Evolutionary conservation across 352 stramenopile species (phyloP).

Genomic region (Phytophthora sp.): DNA sequence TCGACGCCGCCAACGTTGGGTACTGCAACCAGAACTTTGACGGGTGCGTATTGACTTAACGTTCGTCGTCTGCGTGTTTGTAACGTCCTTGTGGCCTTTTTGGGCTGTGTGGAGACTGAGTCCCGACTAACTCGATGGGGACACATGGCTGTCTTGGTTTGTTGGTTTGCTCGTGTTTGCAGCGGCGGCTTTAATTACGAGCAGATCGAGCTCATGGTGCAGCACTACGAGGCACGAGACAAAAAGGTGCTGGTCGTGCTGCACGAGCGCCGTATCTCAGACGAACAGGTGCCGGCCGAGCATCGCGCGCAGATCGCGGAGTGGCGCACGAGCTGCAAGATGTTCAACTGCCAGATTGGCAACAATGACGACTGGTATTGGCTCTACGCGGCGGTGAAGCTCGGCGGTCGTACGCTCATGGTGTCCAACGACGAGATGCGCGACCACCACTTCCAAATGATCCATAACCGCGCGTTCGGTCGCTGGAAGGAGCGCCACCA

Average conservation of each 20-base stretch:
- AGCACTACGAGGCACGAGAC: conserved; percentile 87
- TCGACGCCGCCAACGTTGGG: conserved; percentile 98
- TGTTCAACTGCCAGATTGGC: conserved; percentile 93
- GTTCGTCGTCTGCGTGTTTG: conserved; percentile 14
- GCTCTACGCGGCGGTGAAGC: conserved; percentile 95
- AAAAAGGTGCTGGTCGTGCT: conserved; percentile 95
- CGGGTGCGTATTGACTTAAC: conserved; percentile 51
- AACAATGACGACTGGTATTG: conserved; percentile 99
- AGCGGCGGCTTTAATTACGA: conserved; percentile 94
- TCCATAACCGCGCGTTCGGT: conserved; percentile 94
- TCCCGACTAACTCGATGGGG: conserved; percentile 21
- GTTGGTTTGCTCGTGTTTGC: conserved; percentile 5
- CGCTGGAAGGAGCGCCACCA: conserved; percentile 98
- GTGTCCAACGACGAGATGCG: conserved; percentile 99
- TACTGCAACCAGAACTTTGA: conserved; percentile 98
- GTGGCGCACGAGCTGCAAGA: conserved; percentile 75
- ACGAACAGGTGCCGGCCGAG: conserved; percentile 85
- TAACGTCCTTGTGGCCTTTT: conserved; percentile 26
- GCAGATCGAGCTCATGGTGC: conserved; percentile 95
- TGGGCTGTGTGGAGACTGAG: not conserved
- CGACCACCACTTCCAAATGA: conserved; percentile 99
- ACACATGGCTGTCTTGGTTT: conserved; percentile 15
- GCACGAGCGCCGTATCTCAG: conserved; percentile 94
- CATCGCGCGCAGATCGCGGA: conserved; percentile 70
- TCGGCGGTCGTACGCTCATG: conserved; percentile 81